A percentile compares a stretch with the other conserved stretches of the same genome.
Evolutionary conservation across 2,329 filamentous ascomycete species (phyloP).

Genomic region (Stenocarpella maydis): DNA sequence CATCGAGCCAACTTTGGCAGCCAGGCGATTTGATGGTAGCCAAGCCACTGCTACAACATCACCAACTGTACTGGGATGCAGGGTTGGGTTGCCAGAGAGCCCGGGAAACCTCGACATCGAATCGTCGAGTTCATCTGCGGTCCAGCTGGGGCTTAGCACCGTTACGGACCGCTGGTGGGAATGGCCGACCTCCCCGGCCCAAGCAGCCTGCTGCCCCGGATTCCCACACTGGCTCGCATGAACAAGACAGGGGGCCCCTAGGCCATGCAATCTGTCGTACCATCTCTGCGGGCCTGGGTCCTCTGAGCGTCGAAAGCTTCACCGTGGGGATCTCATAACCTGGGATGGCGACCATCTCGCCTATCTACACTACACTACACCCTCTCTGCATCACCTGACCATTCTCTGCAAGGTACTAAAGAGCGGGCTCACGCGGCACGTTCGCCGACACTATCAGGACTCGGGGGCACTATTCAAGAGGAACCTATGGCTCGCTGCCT

Average conservation of each 20-base stretch:
- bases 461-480: too few relatives aligned
- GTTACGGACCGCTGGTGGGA: slow-evolving; percentile 28
- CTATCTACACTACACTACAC: too few relatives aligned
- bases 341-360: slow-evolving; percentile 22
- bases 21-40: neutral
- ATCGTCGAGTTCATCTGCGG: neutral
- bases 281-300: slow-evolving; percentile 29
- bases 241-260: slow-evolving; percentile 30
- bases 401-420: neutral
- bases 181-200: slow-evolving; percentile 32
- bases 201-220: slow-evolving; percentile 34
- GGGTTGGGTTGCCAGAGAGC: neutral
- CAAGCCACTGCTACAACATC: neutral
- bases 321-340: neutral
- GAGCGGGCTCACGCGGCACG: neutral
- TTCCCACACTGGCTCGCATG: slow-evolving; percentile 34
- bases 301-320: slow-evolving; percentile 26
- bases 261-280: slow-evolving; percentile 28
- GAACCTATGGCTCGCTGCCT: neutral
- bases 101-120: neutral
- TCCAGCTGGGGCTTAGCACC: neutral
- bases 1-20: neutral
- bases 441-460: neutral
- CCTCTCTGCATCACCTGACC: slow-evolving; percentile 21
- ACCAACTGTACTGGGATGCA: neutral